Evolutionary conservation across 192 early-diverging fungal species (phyloP).

Genomic region (Backusella tuberculispora): DNA sequence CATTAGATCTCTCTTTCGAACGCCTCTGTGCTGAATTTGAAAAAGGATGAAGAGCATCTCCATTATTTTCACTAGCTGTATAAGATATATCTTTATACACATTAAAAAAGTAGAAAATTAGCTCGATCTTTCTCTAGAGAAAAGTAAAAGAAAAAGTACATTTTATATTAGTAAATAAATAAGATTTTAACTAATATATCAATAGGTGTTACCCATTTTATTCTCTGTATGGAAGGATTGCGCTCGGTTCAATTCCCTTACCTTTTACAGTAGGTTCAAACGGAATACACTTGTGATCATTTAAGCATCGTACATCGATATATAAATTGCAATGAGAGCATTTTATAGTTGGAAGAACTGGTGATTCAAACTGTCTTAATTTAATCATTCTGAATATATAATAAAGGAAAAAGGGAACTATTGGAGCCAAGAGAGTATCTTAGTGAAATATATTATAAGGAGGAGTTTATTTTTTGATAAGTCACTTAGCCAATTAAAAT

Average conservation of each 20-base stretch:
- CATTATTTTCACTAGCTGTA: neutral
- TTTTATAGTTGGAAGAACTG: conserved; percentile 56
- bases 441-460: neutral
- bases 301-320: conserved; percentile 52
- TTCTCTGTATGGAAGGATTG: conserved; percentile 17
- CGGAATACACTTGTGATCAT: conserved; percentile 56
- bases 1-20: neutral
- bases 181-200: neutral
- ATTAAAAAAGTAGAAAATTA: neutral
- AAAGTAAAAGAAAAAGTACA: neutral
- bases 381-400: neutral
- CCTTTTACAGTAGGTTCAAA: conserved; percentile 45
- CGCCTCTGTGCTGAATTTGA: neutral
- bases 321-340: conserved; percentile 61
- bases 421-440: neutral
- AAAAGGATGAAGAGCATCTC: neutral
- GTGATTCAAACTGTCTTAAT: conserved; percentile 28
- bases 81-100: neutral
- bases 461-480: conserved; percentile 1
- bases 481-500: neutral
- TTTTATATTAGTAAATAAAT: neutral
- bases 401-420: neutral
- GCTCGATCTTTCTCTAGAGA: conserved; percentile 23
- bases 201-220: conserved; percentile 3
- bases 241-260: conserved; percentile 3